Percentiles rank a stretch among this genome's conserved stretches.
phyloP scores from a whole-genome alignment of 2,329 filamentous ascomycete genomes.

The Periconia digitata region DNA sequence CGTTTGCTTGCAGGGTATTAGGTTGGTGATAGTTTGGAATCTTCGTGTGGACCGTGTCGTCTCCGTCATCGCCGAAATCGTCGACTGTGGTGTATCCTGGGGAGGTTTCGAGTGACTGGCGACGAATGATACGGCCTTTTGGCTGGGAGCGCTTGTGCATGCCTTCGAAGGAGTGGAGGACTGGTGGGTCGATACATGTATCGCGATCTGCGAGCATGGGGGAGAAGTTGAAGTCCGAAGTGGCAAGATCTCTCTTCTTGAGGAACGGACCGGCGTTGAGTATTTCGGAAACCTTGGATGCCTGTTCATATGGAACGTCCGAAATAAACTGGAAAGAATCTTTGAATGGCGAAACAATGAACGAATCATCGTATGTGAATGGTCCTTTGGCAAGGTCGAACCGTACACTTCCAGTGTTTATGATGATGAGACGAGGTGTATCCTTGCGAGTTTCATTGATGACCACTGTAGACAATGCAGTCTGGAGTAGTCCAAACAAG shows the following conservation, averaged over 20 bases:
- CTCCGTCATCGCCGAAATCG: constrained; percentile 59
- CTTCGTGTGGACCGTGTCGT: constrained; percentile 56
- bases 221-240: constrained; percentile 41
- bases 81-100: constrained; percentile 59
- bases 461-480: constrained; percentile 55
- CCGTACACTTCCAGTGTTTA: constrained; percentile 63
- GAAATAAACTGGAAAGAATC: constrained; percentile 58
- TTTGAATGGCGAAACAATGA: constrained; percentile 59
- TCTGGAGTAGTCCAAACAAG: constrained; percentile 57
- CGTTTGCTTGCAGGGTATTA: constrained; percentile 54
- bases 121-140: constrained; percentile 51
- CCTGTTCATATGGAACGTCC: constrained; percentile 54
- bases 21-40: constrained; percentile 50
- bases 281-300: constrained; percentile 42
- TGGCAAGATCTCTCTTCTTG: constrained; percentile 36
- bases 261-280: constrained; percentile 50
- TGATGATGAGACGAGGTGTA: constrained; percentile 58
- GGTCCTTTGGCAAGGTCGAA: constrained; percentile 66
- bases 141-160: constrained; percentile 29
- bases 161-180: constrained; percentile 30
- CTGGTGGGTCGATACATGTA: constrained; percentile 52
- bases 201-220: constrained; percentile 44
- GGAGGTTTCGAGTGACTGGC: constrained; percentile 46
- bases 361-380: constrained; percentile 58
- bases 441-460: constrained; percentile 55